Percentiles rank a stretch among this genome's conserved stretches.
Conservation (phyloP, 768 basidiomycete species). For the Austroboletus eburneus region DNA sequence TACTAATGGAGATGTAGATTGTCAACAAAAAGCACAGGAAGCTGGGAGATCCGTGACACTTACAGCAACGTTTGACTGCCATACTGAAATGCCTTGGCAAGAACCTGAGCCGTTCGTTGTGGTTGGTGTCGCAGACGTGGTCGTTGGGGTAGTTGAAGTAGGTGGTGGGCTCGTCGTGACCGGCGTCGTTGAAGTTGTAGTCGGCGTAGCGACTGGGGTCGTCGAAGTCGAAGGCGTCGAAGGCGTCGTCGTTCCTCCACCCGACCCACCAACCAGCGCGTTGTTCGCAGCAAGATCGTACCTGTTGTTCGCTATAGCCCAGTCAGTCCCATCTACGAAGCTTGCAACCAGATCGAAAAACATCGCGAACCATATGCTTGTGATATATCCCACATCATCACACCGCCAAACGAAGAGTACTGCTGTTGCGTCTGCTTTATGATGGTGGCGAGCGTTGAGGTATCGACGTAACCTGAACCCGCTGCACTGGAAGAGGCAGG, state of each 20-base stretch:
- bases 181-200: constrained; percentile 20
- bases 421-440: constrained; percentile 30
- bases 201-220: constrained; percentile 1
- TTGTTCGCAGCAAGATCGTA: constrained; percentile 61
- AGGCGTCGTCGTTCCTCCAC: constrained; percentile 10
- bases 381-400: constrained; percentile 44
- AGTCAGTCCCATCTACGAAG: not conserved
- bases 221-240: no score
- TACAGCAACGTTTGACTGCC: constrained; percentile 40
- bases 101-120: constrained; percentile 19
- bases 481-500: constrained; percentile 43
- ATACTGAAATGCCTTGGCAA: constrained; percentile 43
- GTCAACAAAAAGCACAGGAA: not conserved
- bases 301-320: constrained; percentile 45
- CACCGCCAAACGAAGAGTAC: constrained; percentile 46
- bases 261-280: constrained; percentile 47
- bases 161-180: constrained; percentile 4
- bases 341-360: not conserved
- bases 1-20: constrained; percentile 31
- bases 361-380: constrained; percentile 38
- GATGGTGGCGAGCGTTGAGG: constrained; percentile 33
- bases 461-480: constrained; percentile 40
- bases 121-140: constrained; percentile 4
- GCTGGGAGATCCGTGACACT: constrained; percentile 8
- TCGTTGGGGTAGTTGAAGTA: constrained; percentile 6